Percentiles rank a stretch among this genome's conserved stretches.
Conservation (phyloP, 768 basidiomycete species). For the Suillus fuscotomentosus region DNA sequence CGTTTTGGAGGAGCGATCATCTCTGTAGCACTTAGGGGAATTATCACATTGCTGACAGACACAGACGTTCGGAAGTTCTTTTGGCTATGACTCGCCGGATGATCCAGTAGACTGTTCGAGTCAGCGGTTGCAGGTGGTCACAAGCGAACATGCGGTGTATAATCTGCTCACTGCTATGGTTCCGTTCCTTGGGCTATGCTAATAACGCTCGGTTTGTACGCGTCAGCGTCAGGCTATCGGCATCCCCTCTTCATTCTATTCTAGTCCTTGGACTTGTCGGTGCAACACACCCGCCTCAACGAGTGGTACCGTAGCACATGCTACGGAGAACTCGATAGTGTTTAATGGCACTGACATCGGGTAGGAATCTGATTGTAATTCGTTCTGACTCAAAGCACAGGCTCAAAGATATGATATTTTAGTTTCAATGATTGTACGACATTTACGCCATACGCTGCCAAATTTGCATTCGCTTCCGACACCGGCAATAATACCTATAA, state of each 20-base stretch:
- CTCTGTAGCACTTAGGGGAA: conserved; percentile 33
- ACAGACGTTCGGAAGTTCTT: conserved; percentile 38
- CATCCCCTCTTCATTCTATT: conserved; percentile 32
- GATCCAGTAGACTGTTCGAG: conserved; percentile 38
- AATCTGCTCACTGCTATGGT: conserved; percentile 17
- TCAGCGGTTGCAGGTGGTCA: conserved; percentile 44
- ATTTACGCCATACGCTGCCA: conserved; percentile 45
- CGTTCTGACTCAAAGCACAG: neutral
- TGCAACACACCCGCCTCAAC: conserved; percentile 50
- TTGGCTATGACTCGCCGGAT: conserved; percentile 24
- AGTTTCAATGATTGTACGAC: conserved; percentile 52
- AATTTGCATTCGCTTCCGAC: conserved; percentile 53
- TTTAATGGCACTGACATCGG: conserved; percentile 59
- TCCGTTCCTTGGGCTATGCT: neutral
- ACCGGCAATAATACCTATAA: conserved; percentile 52
- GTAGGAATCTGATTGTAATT: conserved; percentile 29
- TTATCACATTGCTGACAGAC: conserved; percentile 45
- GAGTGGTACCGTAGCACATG: conserved; percentile 40
- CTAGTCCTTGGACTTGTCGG: conserved; percentile 51
- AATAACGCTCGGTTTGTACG: neutral
- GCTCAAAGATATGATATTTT: neutral
- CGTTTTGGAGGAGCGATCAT: conserved; percentile 42
- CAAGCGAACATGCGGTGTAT: conserved; percentile 56
- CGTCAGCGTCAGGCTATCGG: conserved; percentile 47
- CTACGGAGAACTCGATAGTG: conserved; percentile 70